Evolutionary conservation across 164 flowering plant species (phyloP), one percentile per base, ranked within the genome.

Genomic region (Dillenia suffruticosa): DNA sequence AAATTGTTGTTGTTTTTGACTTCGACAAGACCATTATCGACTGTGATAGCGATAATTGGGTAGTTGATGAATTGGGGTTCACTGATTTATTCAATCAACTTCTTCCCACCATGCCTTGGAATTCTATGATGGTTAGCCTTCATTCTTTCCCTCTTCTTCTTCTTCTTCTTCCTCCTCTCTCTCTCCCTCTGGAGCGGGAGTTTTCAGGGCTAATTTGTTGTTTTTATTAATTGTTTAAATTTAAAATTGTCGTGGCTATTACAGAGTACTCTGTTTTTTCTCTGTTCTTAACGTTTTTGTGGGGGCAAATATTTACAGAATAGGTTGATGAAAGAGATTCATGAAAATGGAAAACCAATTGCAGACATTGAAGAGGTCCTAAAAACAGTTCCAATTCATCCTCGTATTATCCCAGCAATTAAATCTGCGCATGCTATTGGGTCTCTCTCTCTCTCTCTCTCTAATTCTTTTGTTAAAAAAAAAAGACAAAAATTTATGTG

Each of bases 21-120:
- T 90, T 90, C 49, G 96, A 90, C 67, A 81, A 84, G 78, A 90
- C 96, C 10, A 87, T 90, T 58, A 77, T 90, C 51, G 94, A 88
- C 49, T 53, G 68, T 24, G 94, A 90, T 58, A 87, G 90, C 44
- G 94, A 90, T 71, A 86, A 84, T 58, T 90, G 90, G 90, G 88
- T 88, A 11, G 74, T 86, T 9, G 92, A 86, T 59, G 83, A 76
- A 54, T 57, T 90, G 74, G 90, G 90, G 14, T 58, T 58, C 16
- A 82, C 88, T 10, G 83, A 79, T 2, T 64, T 80, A 74, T 87
- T 90, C 80, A 66, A 87, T 51, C 65, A 76, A 24, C 87, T 87
- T 54, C 84, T 87, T 49, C 88, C 83, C 16, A 83, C 96, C 71
- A 85, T 87, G 86, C 88, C 92, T 2, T 87, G 88, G 92, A 89